Evolutionary conservation across 169 alveolate genomes (phyloP).

Genomic region (Perkinsus chesapeaki): DNA sequence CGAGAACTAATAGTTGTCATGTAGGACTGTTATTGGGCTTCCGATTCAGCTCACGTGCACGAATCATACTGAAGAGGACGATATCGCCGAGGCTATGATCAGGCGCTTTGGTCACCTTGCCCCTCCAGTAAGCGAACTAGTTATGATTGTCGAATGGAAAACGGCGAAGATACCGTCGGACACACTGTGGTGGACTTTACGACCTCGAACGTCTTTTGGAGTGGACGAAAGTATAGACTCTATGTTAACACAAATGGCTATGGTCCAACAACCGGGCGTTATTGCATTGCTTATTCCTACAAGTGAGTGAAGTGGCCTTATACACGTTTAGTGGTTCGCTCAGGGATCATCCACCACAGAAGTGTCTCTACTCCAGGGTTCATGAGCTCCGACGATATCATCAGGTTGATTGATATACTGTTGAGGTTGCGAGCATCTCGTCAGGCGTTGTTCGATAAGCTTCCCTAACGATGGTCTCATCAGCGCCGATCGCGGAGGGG

Average conservation of each 20-base stretch:
- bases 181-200: not conserved
- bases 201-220: not conserved
- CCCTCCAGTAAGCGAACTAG: not conserved
- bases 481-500: not conserved
- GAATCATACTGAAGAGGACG: not conserved
- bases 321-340: not conserved
- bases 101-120: not conserved
- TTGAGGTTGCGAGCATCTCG: not conserved
- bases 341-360: not conserved
- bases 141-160: not conserved
- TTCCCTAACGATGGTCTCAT: not conserved
- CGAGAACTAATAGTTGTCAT: not conserved
- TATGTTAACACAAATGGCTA: not conserved
- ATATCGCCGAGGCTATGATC: not conserved
- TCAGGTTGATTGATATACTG: not conserved
- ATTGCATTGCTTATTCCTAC: not conserved
- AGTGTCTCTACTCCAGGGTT: not conserved
- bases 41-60: not conserved
- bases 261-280: not conserved
- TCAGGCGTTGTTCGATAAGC: not conserved
- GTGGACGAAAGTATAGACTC: not conserved
- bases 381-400: not conserved
- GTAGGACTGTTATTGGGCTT: not conserved
- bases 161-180: not conserved
- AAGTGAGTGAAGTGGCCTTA: not conserved